Evolutionary conservation across 495 filamentous ascomycete species (phyloP).

Genomic region (Cryomyces minteri): DNA sequence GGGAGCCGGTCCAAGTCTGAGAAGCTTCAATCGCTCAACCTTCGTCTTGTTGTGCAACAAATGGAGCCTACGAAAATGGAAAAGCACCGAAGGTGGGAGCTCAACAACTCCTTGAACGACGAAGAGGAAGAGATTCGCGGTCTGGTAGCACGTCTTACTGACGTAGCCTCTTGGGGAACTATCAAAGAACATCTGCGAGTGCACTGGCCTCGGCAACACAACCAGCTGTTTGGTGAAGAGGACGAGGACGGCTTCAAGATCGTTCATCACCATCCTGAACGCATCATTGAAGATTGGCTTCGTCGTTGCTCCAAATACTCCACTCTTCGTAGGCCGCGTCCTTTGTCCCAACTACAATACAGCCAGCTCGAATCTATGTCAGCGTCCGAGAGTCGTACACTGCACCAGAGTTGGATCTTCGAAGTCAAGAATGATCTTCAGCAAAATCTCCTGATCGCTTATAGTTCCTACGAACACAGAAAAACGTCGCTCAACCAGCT

Average conservation of each 20-base stretch:
- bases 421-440: slow-evolving; percentile 21
- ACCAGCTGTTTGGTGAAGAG: slow-evolving; percentile 10
- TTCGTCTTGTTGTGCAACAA: slow-evolving; percentile 21
- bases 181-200: slow-evolving; percentile 5
- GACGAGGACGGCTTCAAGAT: slow-evolving; percentile 15
- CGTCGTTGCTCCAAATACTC: background rate
- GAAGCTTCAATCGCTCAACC: slow-evolving; percentile 26
- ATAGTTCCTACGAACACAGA: slow-evolving; percentile 15
- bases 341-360: slow-evolving; percentile 2
- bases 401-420: slow-evolving; percentile 25
- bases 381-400: slow-evolving; percentile 7
- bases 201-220: slow-evolving; percentile 1
- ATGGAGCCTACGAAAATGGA: slow-evolving; percentile 24
- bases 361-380: slow-evolving; percentile 7
- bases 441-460: slow-evolving; percentile 14
- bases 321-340: background rate
- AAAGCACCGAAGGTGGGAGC: slow-evolving; percentile 13
- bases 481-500: slow-evolving; percentile 21
- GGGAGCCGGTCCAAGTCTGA: slow-evolving; percentile 48
- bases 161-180: slow-evolving; percentile 4
- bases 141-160: slow-evolving; percentile 13
- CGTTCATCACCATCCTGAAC: slow-evolving; percentile 2
- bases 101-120: slow-evolving; percentile 14
- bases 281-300: slow-evolving; percentile 7
- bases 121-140: slow-evolving; percentile 10